Evolutionary conservation across 208 protist genomes (phyloP), one percentile per base, ranked within the genome.

Genomic region (Crithidia bombi): DNA sequence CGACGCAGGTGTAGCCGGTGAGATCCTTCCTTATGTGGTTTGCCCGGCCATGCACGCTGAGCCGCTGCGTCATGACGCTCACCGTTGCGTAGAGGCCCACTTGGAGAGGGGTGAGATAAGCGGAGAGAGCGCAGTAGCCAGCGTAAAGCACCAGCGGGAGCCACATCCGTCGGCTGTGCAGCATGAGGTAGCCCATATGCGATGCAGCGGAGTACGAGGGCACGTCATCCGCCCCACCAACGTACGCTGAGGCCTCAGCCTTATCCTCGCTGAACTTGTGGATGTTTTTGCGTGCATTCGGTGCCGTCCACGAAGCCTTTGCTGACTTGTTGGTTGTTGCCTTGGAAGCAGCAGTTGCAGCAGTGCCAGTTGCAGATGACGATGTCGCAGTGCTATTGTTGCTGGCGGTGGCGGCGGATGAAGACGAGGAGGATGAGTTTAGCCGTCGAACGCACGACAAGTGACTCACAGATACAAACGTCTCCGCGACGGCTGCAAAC

Each of bases 81-180:
- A 63, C 47, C 38, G 78, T 92, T n/a, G 67, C 73, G 51, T 88
- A 91, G 5, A 72, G 30, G 19, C 83, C 85, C 11, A 81, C 38
- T 47, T 76, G 65, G n/a, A 82, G 21, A 7, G 72, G 52, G 0
- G 54, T 63, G 19, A 80, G 38, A 47, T 75, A 54, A 3, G 85
- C 69, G 10, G 69, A 41, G 10, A 79, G 32, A 32, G 69, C 59
- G 49, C 69, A 69, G 72, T 86, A 84, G 30, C 69, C 69, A 14
- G 63, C 61, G 44, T 73, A 74, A 56, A 93, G 69, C 28, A 90
- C 33, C 39, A 79, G 57, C 43, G 88, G 85, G 14, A 93, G 61
- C 81, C 85, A 89, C 35, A 91, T n/a, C 0, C 88, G 85, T 7
- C 88, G 85, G 36, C 82, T 76, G 75, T 93, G 88, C 33, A 90